Conservation (phyloP, 768 basidiomycete species). For the Auricularia auricula-judae region DNA sequence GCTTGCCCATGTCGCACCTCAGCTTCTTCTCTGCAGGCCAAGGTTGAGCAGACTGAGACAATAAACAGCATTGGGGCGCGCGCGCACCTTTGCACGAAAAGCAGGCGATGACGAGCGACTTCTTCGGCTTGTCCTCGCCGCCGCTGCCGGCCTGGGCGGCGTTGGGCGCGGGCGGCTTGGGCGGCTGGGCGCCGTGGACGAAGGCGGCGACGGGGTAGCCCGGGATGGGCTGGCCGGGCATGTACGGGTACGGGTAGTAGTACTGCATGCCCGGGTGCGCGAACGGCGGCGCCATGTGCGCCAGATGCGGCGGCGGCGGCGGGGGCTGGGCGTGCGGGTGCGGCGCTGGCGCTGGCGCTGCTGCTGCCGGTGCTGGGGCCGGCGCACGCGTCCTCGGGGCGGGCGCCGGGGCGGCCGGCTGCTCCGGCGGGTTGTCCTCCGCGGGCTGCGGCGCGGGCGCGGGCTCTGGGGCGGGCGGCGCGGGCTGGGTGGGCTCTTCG, state of each 20-base stretch:
- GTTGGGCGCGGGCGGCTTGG: neutral
- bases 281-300: neutral
- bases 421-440: neutral
- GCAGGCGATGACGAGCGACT: neutral
- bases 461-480: neutral
- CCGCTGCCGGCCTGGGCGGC: neutral
- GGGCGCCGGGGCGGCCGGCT: neutral
- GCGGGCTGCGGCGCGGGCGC: neutral
- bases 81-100: neutral
- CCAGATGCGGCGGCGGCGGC: neutral
- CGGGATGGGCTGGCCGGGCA: neutral
- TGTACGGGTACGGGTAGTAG: neutral
- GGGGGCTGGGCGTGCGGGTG: neutral
- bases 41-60: neutral
- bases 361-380: neutral
- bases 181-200: neutral
- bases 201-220: neutral
- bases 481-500: neutral
- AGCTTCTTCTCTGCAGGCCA: constrained; percentile 32
- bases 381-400: neutral
- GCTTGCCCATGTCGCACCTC: constrained; percentile 56
- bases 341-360: neutral
- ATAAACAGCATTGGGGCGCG: neutral
- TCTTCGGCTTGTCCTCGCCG: neutral
- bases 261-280: neutral